A percentile compares a stretch with the other conserved stretches of the same genome.
These are phyloP conservation scores for Drosera spatulata DNA, from an alignment of 179 eudicot genomes.

Conservation along the genomic window DNA sequence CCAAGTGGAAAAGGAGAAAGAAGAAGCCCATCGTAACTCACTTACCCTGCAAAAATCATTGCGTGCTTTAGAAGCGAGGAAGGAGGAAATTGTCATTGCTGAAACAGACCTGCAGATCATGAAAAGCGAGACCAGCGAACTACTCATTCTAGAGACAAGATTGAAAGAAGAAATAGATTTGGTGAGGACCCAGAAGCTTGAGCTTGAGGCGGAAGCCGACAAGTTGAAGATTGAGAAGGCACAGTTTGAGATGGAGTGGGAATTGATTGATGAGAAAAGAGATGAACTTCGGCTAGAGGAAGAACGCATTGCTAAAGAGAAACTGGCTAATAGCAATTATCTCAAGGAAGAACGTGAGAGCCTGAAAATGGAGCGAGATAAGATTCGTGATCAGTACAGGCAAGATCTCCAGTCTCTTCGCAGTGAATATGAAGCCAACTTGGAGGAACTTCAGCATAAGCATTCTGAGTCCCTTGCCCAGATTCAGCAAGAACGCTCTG, in stretches of 20 bases:
- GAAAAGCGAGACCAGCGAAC: slow-evolving; percentile 68
- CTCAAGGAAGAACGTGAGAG: slow-evolving; percentile 74
- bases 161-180: slow-evolving; percentile 81
- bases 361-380: slow-evolving; percentile 67
- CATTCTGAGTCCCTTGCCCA: slow-evolving; percentile 79
- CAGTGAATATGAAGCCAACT: slow-evolving; percentile 57
- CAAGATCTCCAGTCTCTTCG: slow-evolving; percentile 59
- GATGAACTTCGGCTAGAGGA: slow-evolving; percentile 60
- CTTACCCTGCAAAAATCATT: slow-evolving; percentile 38
- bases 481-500: slow-evolving; percentile 75
- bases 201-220: slow-evolving; percentile 72
- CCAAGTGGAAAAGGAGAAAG: slow-evolving; percentile 47
- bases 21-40: slow-evolving; percentile 31
- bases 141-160: slow-evolving; percentile 48
- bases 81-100: slow-evolving; percentile 37
- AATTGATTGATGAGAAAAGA: slow-evolving; percentile 80
- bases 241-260: slow-evolving; percentile 89
- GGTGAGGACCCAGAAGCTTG: slow-evolving; percentile 66
- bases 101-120: slow-evolving; percentile 53
- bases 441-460: slow-evolving; percentile 59
- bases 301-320: slow-evolving; percentile 64
- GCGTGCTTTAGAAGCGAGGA: slow-evolving; percentile 43
- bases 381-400: slow-evolving; percentile 55
- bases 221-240: slow-evolving; percentile 66
- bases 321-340: slow-evolving; percentile 35